Evolutionary conservation across 768 basidiomycete genomes (phyloP).

Genomic region (Cystofilobasidium bisporidii): DNA sequence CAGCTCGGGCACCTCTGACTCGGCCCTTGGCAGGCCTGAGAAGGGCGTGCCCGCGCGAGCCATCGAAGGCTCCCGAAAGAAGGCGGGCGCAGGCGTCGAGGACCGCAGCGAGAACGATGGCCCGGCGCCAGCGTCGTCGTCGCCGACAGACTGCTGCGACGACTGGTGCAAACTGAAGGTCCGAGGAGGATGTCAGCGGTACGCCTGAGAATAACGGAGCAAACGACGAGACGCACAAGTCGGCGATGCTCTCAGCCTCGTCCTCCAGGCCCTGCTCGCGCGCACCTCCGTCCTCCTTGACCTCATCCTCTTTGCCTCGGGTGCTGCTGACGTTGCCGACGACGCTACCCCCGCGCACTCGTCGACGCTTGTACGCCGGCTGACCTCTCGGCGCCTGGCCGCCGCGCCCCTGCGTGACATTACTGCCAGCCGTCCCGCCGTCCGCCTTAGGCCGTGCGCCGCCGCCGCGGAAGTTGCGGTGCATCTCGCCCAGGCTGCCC

Average conservation of each 20-base stretch:
- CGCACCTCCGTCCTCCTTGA: slow-evolving; percentile 31
- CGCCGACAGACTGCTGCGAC: slow-evolving; percentile 16
- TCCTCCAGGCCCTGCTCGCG: slow-evolving; percentile 38
- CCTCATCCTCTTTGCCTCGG: slow-evolving; percentile 4
- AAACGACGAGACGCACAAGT: slow-evolving; percentile 49
- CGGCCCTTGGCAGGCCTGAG: not conserved
- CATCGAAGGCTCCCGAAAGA: slow-evolving; percentile 7
- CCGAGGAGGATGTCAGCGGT: not conserved
- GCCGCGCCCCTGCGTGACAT: not conserved
- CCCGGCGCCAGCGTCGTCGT: not conserved
- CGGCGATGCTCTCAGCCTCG: slow-evolving; percentile 51
- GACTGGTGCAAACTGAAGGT: slow-evolving; percentile 14
- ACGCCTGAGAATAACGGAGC: too few relatives aligned
- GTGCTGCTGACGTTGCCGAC: slow-evolving; percentile 2
- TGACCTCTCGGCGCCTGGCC: slow-evolving; percentile 8
- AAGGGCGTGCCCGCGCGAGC: not conserved
- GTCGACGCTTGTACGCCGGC: slow-evolving; percentile 49
- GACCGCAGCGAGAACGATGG: not conserved
- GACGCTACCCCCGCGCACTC: slow-evolving; percentile 55
- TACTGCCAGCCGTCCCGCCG: not conserved
- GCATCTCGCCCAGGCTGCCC: slow-evolving; percentile 41
- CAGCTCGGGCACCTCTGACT: not conserved
- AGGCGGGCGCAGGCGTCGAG: slow-evolving; percentile 5
- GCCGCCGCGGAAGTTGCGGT: slow-evolving; percentile 15
- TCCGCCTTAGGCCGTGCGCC: not conserved